Evolutionary conservation across 179 eudicot species (phyloP), one percentile per base, ranked within the genome.

Genomic region (Gypsophila paniculata): DNA sequence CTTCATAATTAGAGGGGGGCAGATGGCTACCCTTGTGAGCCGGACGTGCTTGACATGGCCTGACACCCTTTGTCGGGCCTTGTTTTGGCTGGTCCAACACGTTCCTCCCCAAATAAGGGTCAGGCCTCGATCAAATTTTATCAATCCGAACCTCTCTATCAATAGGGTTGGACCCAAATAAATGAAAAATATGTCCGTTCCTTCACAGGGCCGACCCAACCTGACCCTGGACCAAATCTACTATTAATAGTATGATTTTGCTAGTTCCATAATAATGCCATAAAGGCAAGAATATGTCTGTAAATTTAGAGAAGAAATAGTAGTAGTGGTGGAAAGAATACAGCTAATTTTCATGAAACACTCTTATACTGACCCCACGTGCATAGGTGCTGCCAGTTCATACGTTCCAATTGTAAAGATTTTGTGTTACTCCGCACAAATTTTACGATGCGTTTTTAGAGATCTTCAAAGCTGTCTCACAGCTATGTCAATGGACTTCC

Each of bases 301-400:
- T 60, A 60, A 2, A 8, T 60, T 60, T 25, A 7, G 55, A 13
- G 19, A 13, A 18, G 8, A 25, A 29, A 29, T 29, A 29, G 46
- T 13, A 13, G 14, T 42, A 46, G 62, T 22, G 8, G 55, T 39
- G 54, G 64, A 70, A 55, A 36, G 58, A 76, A 70, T 54, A 55
- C 79, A 76, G 79, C 75, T 76, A 74, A 76, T 34, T 32, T 39
- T 23, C 42, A 19, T 71, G 60, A 64, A 62, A 32, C 38, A 71
- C 36, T 54, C 52, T 11, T 70, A 76, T 71, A 71, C 75, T 70
- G 75, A 71, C 79, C 71, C 77, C 79, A 76, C 79, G 74, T 70
- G 75, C 65, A 63, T 57, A 39, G 64, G 65, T 70, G 70, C 71
- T 76, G 71, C 79, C 74, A 70, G 74, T 70, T 70, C 75, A 76